phyloP scores from a whole-genome alignment of 148 eudicot genomes.

The Hydrangea macrophylla region DNA sequence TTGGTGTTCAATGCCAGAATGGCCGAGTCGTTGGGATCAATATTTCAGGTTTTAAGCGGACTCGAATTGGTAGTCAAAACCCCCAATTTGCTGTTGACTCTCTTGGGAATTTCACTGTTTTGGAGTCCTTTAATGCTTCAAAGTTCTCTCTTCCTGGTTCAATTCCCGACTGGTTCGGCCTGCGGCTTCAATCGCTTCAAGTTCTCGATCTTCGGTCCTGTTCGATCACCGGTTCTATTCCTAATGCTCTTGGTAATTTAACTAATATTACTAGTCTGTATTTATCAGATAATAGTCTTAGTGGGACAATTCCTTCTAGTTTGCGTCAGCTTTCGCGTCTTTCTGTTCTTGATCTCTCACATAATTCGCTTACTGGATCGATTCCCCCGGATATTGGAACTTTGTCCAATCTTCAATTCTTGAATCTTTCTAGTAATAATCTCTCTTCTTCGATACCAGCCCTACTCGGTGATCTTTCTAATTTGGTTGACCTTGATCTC shows the following conservation, averaged over 20 bases:
- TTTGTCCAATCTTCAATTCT: constrained; percentile 41
- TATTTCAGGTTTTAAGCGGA: constrained; percentile 82
- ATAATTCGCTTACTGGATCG: constrained; percentile 53
- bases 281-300: constrained; percentile 51
- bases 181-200: constrained; percentile 35
- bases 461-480: constrained; percentile 65
- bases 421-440: constrained; percentile 70
- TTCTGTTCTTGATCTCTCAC: constrained; percentile 70
- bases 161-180: constrained; percentile 85
- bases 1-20: constrained; percentile 62
- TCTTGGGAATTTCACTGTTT: constrained; percentile 60
- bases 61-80: constrained; percentile 63
- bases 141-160: constrained; percentile 60
- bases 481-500: constrained; percentile 84
- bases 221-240: constrained; percentile 53
- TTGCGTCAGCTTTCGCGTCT: constrained; percentile 58
- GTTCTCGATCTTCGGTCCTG: constrained; percentile 72
- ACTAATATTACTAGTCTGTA: constrained; percentile 39
- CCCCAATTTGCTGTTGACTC: constrained; percentile 81
- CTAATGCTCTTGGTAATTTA: constrained; percentile 64
- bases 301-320: constrained; percentile 57
- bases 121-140: constrained; percentile 74
- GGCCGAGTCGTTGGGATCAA: constrained; percentile 73
- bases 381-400: constrained; percentile 61
- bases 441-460: constrained; percentile 64